Evolutionary conservation across 106 monocot species (phyloP), one percentile per base, ranked within the genome.

Genomic region (Dendrobium chrysotoxum): DNA sequence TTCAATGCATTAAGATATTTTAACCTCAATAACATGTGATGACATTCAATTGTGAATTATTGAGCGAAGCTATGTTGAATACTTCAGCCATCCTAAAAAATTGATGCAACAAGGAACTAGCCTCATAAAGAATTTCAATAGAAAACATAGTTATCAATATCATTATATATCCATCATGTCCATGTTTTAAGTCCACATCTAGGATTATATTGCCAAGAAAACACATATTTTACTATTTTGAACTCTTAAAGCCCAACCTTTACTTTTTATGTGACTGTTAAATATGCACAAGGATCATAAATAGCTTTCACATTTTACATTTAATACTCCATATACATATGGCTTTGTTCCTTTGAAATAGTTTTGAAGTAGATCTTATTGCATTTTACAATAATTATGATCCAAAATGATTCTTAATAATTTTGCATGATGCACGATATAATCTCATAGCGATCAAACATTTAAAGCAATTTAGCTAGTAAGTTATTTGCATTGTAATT

Each of bases 1-100:
- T 61, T 61, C 61, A 61, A 61, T 61, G 61, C 23, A 61, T 61
- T 61, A 61, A 61, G 23, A n/a, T 61, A n/a, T 61, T 55, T 55
- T 61, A n/a, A 61, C 21, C 61, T 21, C n/a, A 4, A 61, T 7
- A 5, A 25, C 21, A 61, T 61, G 20, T 23, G 23, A 23, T n/a
- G 20, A 61, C n/a, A 61, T 61, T 61, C 3, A n/a, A 23, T 8
- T 61, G 8, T 23, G 5, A 1, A 70, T 31, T 35, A 3, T 35
- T 70, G 28, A 31, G 68, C 13, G 10, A 70, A 35, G 35, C 35
- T 70, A 35, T 35, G 31, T 10, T 35, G 35, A 31, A 4, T 70
- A 15, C 35, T n/a, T 70, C 35, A 4, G 4, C 11, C 5, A 16
- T 23, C 1, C 16, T n/a, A 12, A 28, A 35, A 35, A 31, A 35